phyloP scores from a whole-genome alignment of 2,329 filamentous ascomycete genomes.

The Volutella citrinella region DNA sequence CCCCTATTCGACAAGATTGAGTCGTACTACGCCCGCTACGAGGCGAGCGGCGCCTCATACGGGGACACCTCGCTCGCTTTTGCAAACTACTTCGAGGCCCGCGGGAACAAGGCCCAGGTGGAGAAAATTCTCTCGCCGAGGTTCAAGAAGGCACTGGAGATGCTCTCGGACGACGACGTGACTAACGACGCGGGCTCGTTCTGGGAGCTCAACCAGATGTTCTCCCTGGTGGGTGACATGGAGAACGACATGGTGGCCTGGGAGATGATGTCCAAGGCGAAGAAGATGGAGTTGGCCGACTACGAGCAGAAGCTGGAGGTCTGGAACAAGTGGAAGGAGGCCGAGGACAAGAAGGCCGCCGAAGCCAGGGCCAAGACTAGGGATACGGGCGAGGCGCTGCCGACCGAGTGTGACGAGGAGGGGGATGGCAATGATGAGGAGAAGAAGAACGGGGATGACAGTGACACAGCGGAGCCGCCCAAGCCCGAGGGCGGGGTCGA shows the following conservation, averaged over 20 bases:
- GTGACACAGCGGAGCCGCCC: too few relatives aligned
- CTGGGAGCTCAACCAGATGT: constrained; percentile 1
- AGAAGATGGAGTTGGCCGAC: background rate
- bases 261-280: constrained; percentile 3
- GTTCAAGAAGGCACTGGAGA: constrained; percentile 5
- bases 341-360: background rate
- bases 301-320: background rate
- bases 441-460: too few relatives aligned
- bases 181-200: constrained; percentile 5
- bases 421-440: background rate
- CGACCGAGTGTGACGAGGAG: background rate
- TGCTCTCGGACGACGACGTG: constrained; percentile 7
- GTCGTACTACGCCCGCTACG: background rate
- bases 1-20: constrained; percentile 4
- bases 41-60: background rate
- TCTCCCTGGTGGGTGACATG: constrained; percentile 1
- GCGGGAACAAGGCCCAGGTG: background rate
- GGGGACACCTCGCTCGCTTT: background rate
- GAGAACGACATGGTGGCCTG: constrained; percentile 3
- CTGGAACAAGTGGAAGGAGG: background rate
- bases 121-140: background rate
- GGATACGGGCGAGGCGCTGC: background rate
- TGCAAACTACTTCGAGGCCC: constrained; percentile 2
- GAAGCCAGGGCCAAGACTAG: background rate
- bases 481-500: too few relatives aligned